Evolutionary conservation across 805 yeast species (phyloP), one percentile per base, ranked within the genome.

Genomic region (Pichia ethanolica): DNA sequence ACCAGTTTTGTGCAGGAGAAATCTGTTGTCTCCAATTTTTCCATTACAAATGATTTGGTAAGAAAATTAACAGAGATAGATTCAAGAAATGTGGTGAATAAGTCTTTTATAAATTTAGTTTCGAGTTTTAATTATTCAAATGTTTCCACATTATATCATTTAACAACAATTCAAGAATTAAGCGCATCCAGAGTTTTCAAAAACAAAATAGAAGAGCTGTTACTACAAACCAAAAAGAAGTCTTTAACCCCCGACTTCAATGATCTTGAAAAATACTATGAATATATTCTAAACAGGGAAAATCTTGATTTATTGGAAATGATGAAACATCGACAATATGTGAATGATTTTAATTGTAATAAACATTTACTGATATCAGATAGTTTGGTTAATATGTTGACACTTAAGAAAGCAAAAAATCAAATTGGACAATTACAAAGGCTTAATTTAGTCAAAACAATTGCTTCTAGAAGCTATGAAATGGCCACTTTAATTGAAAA

Each of bases 1-100:
- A 93, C 99, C 0, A 90, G 98, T 2, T 83, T 88, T 62, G 86
- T 91, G 0, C 71, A 89, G 72, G 79, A 79, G 3, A 72, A 73
- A 43, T 78, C 89, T 1, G 89, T 86, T 5, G 69, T 76, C 3
- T 68, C 79, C 1, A 63, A 70, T 7, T 87, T 71, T 59, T 65
- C 65, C 27, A 55, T 64, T 12, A 68, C 70, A 32, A 79, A 77
- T 47, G 53, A 69, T 39, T 52, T 71, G 40, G 64, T 78, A 33
- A 60, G 68, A 45, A 70, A 64, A 42, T 56, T 64, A 36, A 34
- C 71, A 49, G 41, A 45, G 34, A 9, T 13, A n/a, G 28, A 42
- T 27, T 39, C 42, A 33, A 35, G 32, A 4, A 20, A 32, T 33
- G 14, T 4, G 1, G 70, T 83, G 1, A 73, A 86, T 51, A 62